Base-by-base conservation (phyloP, 78 protist genomes). In the Dictyostelium discoideum region DNA sequence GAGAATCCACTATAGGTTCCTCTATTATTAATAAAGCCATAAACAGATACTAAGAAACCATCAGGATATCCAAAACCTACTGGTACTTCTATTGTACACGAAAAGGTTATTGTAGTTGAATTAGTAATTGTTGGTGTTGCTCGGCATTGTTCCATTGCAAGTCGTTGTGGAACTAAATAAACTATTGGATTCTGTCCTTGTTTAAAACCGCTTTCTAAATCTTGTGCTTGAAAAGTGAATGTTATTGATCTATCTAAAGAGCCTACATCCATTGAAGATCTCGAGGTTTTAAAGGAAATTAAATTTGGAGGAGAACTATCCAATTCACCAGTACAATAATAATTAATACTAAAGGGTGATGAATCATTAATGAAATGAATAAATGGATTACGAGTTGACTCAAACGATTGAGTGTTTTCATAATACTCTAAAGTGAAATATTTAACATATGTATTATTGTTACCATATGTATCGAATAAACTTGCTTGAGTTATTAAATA, bases 11-110 rank as follows among this genome's bases (percentile, higher is more conserved):
- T 65, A 65, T 65, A 65, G 7, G 44, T 69, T 2, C 78, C 37
- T 57, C 10, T 13, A 67, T 84, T 85, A 44, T 85, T 76, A 63
- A 44, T 29, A 10, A 63, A 20, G 4, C 89, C 89, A 44, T 69
- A 26, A 11, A 85, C 29, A 44, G 69, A 20, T 2, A 69, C 5
- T 7, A 85, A 40, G 16, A 85, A 9, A 9, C 54, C 54, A 60
- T 42, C 39, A 11, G 37, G 48, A 39, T 29, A 65, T 6, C 89
- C 89, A 85, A 85, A 85, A 1, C 89, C 89, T n/a, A 29, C 18
- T 7, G 89, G 89, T 22, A 85, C 67, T 0, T 69, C 77, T 22
- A 5, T 69, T 69, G 37, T 69, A 26, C 77, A 69, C 5, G 40
- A 11, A 26, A 16, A 69, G 0, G 10, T 11, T 26, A 3, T 11